Evolutionary conservation across 164 flowering plant species (phyloP).

Genomic region (Buxus sempervirens): DNA sequence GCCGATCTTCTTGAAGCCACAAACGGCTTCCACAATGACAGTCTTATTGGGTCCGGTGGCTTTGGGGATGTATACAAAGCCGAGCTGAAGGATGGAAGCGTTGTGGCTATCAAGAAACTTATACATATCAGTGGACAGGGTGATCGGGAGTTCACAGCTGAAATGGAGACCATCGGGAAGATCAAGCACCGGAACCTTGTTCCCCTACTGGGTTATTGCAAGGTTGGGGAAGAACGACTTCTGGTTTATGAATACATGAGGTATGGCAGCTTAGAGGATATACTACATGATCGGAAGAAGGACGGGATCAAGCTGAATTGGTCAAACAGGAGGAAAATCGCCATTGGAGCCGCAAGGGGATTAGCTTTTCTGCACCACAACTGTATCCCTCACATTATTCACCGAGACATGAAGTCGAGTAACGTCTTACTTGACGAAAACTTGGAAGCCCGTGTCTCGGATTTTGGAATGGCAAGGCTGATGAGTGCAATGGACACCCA

Average conservation of each 20-base stretch:
- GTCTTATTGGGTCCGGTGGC: slow-evolving; percentile 89
- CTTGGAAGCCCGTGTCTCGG: slow-evolving; percentile 88
- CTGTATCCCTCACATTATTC: slow-evolving; percentile 89
- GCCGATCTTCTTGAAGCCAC: slow-evolving; percentile 96
- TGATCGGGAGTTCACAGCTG: slow-evolving; percentile 95
- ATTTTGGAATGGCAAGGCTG: slow-evolving; percentile 96
- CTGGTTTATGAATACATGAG: slow-evolving; percentile 95
- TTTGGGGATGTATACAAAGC: slow-evolving; percentile 98
- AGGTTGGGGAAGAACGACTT: slow-evolving; percentile 88
- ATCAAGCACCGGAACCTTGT: slow-evolving; percentile 95
- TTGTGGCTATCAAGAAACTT: slow-evolving; percentile 91
- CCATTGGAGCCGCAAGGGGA: slow-evolving; percentile 86
- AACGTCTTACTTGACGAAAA: slow-evolving; percentile 87
- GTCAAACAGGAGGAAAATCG: slow-evolving; percentile 79
- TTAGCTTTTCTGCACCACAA: slow-evolving; percentile 91
- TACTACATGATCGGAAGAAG: slow-evolving; percentile 67
- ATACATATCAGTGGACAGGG: slow-evolving; percentile 94
- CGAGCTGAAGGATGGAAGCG: slow-evolving; percentile 73
- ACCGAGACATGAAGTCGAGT: slow-evolving; percentile 98
- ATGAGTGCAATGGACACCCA: slow-evolving; percentile 98
- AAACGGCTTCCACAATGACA: slow-evolving; percentile 77
- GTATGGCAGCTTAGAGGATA: slow-evolving; percentile 88
- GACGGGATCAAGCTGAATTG: slow-evolving; percentile 73
- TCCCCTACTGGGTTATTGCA: slow-evolving; percentile 91
- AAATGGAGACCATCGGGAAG: slow-evolving; percentile 97